Percentiles rank a stretch among this genome's conserved stretches.
phyloP scores from a whole-genome alignment of 192 early-diverging fungal species.

The Entomortierella lignicola region DNA sequence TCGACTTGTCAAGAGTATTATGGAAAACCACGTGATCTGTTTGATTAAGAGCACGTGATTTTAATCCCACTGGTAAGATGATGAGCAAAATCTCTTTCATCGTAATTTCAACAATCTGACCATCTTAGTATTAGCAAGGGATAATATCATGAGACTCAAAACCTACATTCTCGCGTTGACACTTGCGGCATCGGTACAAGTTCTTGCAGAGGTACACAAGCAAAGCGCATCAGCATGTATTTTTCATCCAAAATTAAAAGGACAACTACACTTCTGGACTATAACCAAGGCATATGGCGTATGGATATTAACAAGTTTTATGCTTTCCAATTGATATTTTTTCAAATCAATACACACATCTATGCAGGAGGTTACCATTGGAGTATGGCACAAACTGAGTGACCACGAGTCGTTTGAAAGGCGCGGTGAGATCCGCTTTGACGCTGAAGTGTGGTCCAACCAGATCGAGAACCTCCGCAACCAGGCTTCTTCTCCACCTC shows the following conservation, averaged over 20 bases:
- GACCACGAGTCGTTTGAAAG: conserved; percentile 51
- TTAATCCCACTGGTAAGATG: too few relatives aligned
- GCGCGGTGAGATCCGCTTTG: conserved; percentile 45
- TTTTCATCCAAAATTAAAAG: background rate
- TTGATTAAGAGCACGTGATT: too few relatives aligned
- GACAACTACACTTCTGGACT: too few relatives aligned
- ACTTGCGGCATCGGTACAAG: conserved; percentile 36
- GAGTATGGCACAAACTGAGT: conserved; percentile 52
- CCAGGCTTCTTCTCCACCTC: conserved; percentile 6
- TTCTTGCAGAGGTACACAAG: conserved; percentile 42
- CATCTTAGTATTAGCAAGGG: background rate
- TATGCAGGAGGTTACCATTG: conserved; percentile 42
- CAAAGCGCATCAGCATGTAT: background rate
- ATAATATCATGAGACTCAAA: conserved; percentile 35
- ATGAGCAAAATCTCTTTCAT: background rate
- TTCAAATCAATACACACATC: background rate
- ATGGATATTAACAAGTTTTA: background rate
- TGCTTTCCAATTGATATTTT: background rate
- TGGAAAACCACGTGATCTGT: too few relatives aligned
- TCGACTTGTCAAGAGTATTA: too few relatives aligned
- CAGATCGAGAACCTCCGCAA: conserved; percentile 3
- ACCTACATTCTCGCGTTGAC: conserved; percentile 41
- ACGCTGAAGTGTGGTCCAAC: conserved; percentile 27
- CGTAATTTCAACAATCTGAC: background rate
- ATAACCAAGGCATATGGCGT: background rate